Evolutionary conservation across 2,329 filamentous ascomycete genomes (phyloP).

Genomic region (Pseudovirgaria hyperparasitica): DNA sequence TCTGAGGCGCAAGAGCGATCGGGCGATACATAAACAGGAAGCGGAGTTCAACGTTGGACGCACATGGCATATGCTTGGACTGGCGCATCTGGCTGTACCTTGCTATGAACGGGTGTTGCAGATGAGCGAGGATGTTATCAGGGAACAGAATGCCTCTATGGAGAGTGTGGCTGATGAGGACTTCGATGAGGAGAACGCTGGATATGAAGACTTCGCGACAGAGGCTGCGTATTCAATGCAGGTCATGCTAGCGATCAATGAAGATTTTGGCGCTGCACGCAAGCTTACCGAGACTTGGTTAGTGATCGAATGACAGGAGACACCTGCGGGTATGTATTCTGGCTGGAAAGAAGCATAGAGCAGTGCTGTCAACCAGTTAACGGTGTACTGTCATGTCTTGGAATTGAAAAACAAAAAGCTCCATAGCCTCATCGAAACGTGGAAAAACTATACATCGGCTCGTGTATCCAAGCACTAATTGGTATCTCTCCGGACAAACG

Average conservation of each 20-base stretch:
- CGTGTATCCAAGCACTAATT: too few relatives aligned
- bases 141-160: constrained; percentile 6
- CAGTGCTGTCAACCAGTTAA: too few relatives aligned
- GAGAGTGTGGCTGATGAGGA: constrained; percentile 9
- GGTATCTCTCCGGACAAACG: too few relatives aligned
- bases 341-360: too few relatives aligned
- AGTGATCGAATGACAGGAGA: constrained; percentile 23
- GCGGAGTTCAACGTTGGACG: constrained; percentile 72
- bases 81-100: constrained; percentile 58
- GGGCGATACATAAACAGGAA: constrained; percentile 48
- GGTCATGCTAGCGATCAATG: constrained; percentile 51
- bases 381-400: too few relatives aligned
- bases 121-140: constrained; percentile 34
- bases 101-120: constrained; percentile 53
- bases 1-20: constrained; percentile 33
- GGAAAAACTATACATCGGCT: too few relatives aligned
- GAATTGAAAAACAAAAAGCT: too few relatives aligned
- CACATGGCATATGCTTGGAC: constrained; percentile 61
- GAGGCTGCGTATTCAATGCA: constrained; percentile 69
- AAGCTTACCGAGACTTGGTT: constrained; percentile 46
- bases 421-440: too few relatives aligned
- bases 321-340: too few relatives aligned
- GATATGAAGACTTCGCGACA: constrained; percentile 45
- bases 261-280: constrained; percentile 48
- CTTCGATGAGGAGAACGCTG: constrained; percentile 20